Conservation (phyloP, 225 moss, liverwort and hornwort genomes). For the Pseudoscleropodium purum region DNA sequence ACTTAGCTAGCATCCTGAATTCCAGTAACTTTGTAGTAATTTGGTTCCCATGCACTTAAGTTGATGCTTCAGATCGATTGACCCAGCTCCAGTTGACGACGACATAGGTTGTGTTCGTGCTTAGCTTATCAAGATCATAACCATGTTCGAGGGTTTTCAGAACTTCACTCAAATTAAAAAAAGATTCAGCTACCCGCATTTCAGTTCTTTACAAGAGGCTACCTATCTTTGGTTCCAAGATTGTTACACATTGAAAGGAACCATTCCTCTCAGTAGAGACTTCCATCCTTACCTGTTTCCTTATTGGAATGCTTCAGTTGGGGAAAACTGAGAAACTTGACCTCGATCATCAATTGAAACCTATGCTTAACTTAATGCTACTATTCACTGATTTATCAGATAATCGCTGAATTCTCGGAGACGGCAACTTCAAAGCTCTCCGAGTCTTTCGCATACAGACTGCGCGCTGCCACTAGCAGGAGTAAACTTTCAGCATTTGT, state of each 20-base stretch:
- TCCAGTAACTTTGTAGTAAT: neutral
- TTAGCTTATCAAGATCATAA: neutral
- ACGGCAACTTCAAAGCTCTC: conserved; percentile 13
- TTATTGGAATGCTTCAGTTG: conserved; percentile 3
- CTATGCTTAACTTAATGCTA: conserved; percentile 3
- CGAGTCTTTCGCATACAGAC: conserved; percentile 8
- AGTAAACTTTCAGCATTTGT: neutral
- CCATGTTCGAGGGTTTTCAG: neutral
- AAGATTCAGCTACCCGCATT: too few relatives aligned
- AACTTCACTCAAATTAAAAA: neutral
- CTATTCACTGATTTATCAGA: conserved; percentile 10
- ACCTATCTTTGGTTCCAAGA: neutral
- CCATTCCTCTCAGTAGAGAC: neutral
- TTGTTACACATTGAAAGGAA: neutral
- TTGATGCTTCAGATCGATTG: neutral
- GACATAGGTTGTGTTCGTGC: neutral
- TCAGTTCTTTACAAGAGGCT: neutral
- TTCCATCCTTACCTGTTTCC: conserved; percentile 16
- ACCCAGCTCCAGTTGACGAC: neutral
- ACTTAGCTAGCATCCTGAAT: neutral
- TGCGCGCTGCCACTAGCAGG: conserved; percentile 7
- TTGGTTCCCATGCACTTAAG: neutral
- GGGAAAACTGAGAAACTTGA: conserved; percentile 24
- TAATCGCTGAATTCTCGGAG: conserved; percentile 6
- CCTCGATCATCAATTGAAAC: conserved; percentile 20